Evolutionary conservation across 306 rosid species (phyloP), one percentile per base, ranked within the genome.

Genomic region (Trifolium subterraneum): DNA sequence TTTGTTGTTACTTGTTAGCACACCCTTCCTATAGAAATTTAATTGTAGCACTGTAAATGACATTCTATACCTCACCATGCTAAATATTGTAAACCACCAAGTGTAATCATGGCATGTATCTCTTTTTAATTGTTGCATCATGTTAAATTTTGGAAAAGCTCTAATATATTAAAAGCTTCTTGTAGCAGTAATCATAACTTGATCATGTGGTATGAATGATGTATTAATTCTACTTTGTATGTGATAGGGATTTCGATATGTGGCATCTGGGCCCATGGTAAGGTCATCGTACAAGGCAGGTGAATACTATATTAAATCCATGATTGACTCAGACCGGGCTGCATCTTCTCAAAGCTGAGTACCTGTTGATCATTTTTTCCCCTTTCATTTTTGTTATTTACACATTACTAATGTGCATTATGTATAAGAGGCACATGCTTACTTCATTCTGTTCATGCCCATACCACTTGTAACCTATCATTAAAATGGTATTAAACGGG

Each of bases 261-360:
- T 94, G 74, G 99, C 97, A 35, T 90, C 97, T 68, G 93, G 99
- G 56, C 99, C 96, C 59, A 85, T 92, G 93, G 97, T 94, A 64
- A 94, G 97, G 79, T 94, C 96, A 31, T 92, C 96, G 63, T 94
- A 90, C 83, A 88, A 91, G 68, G 98, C 98, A 31, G 98, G 95
- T 62, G 97, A 90, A 77, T 94, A 80, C 89, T 90, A 93, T 71
- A 93, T 93, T 76, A 93, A 93, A 82, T 90, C 98, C 74, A 90
- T 93, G 98, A 93, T 90, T 66, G 97, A 93, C 56, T 82, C 90
- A 15, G 97, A 93, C 78, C 95, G 97, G 36, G 89, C 87, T 56
- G 84, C 86, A 39, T 86, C 93, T 76, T 62, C 79, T 68, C 88
- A 78, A 81, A 83, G 68, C 84, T 74, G 81, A 74, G 82, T 38